These are phyloP conservation scores for Nitzschia sp. DNA, from an alignment of 108 stramenopile species.

Conservation along the genomic window DNA sequence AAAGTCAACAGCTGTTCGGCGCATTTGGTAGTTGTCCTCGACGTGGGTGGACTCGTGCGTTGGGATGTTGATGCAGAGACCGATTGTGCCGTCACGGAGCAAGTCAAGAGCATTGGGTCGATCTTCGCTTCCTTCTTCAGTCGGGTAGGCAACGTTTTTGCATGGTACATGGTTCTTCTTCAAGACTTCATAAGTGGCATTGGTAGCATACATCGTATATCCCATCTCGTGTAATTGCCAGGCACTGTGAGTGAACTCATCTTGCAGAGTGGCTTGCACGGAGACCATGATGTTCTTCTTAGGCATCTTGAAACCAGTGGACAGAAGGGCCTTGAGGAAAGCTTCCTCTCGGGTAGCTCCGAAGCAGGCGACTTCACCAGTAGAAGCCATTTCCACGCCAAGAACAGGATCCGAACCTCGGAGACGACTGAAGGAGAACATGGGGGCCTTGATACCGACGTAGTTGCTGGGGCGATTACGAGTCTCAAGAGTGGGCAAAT, in stretches of 20 bases:
- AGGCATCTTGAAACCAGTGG: slow-evolving; percentile 94
- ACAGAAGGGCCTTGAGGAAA: slow-evolving; percentile 94
- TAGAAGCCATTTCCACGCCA: slow-evolving; percentile 99
- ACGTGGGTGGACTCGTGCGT: slow-evolving; percentile 80
- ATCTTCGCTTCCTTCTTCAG: slow-evolving; percentile 52
- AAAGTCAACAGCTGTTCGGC: slow-evolving; percentile 95
- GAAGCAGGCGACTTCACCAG: slow-evolving; percentile 99
- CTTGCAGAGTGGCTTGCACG: slow-evolving; percentile 80
- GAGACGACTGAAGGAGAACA: slow-evolving; percentile 98
- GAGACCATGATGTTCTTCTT: slow-evolving; percentile 90
- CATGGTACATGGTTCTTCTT: slow-evolving; percentile 85
- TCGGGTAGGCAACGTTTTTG: slow-evolving; percentile 83
- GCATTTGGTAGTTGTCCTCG: slow-evolving; percentile 92
- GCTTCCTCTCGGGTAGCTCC: slow-evolving; percentile 96
- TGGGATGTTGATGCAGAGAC: slow-evolving; percentile 95
- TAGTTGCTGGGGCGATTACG: slow-evolving; percentile 85
- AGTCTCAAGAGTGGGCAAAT: slow-evolving; percentile 87
- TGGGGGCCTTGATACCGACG: slow-evolving; percentile 98
- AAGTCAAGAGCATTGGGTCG: slow-evolving; percentile 72
- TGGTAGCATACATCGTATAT: slow-evolving; percentile 90
- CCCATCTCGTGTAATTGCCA: slow-evolving; percentile 88
- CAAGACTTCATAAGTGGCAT: slow-evolving; percentile 82
- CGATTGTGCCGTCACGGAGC: slow-evolving; percentile 77
- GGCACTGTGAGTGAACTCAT: slow-evolving; percentile 85
- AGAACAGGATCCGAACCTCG: slow-evolving; percentile 98